Conservation (phyloP, 2,329 filamentous ascomycete species). For the Karstenula rhodostoma region DNA sequence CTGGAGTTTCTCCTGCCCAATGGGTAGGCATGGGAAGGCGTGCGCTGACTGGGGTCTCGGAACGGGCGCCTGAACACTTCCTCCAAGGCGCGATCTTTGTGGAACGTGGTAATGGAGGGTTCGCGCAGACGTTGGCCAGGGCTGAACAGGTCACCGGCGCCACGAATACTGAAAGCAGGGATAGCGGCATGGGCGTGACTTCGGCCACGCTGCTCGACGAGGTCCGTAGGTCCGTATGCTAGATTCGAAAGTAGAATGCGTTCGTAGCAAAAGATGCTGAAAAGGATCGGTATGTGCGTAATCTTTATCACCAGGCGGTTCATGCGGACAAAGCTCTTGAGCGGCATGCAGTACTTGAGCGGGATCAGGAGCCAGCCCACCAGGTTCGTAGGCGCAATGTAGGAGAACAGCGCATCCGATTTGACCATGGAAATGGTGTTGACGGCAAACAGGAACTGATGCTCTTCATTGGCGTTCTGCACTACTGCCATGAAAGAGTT, state of each 20-base stretch:
- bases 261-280: conserved; percentile 88
- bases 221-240: conserved; percentile 83
- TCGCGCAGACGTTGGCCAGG: conserved; percentile 75
- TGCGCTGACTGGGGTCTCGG: conserved; percentile 59
- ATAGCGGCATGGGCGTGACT: conserved; percentile 67
- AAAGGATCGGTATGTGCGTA: conserved; percentile 87
- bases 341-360: conserved; percentile 78
- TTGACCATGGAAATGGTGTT: conserved; percentile 99
- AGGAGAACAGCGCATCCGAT: conserved; percentile 95
- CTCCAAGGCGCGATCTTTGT: conserved; percentile 88
- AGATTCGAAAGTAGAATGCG: conserved; percentile 76
- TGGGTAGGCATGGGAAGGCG: conserved; percentile 38
- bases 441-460: conserved; percentile 91
- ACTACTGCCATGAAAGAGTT: conserved; percentile 97
- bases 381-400: conserved; percentile 89
- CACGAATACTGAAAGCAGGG: conserved; percentile 51
- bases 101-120: conserved; percentile 85
- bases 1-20: conserved; percentile 74
- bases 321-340: conserved; percentile 81
- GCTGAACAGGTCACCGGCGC: conserved; percentile 70
- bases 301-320: conserved; percentile 92
- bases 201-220: conserved; percentile 75
- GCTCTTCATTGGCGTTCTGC: conserved; percentile 91
- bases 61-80: conserved; percentile 84
- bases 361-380: conserved; percentile 90